Evolutionary conservation across 1,284 basidiomycete genomes (phyloP).

Genomic region (Phellopilus nigrolimitatus): DNA sequence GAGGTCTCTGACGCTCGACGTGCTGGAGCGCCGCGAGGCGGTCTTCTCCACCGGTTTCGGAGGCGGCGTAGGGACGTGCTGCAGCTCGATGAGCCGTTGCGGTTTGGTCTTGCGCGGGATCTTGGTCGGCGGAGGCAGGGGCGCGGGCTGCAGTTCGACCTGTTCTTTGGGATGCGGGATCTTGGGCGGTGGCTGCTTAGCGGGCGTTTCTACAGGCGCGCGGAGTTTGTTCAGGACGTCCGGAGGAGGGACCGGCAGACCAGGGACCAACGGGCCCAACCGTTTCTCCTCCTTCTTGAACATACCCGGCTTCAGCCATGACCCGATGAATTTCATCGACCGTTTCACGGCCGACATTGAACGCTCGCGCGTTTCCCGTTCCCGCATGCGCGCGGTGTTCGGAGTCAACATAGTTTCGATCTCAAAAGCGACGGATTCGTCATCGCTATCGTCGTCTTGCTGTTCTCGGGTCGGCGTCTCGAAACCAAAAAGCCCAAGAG

Average conservation of each 20-base stretch:
- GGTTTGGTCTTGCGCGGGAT: slow-evolving; percentile 36
- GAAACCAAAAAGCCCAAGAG: slow-evolving; percentile 10
- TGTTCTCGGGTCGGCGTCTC: slow-evolving; percentile 8
- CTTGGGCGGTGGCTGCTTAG: slow-evolving; percentile 41
- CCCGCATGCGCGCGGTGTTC: not conserved
- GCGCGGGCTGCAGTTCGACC: slow-evolving; percentile 53
- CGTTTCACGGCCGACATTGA: slow-evolving; percentile 17
- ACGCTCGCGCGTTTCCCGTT: not conserved
- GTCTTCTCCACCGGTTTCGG: slow-evolving; percentile 24
- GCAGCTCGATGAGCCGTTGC: slow-evolving; percentile 49
- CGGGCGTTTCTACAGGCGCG: slow-evolving; percentile 54
- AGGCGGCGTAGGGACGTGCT: slow-evolving; percentile 39
- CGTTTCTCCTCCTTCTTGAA: slow-evolving; percentile 11
- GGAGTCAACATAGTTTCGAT: slow-evolving; percentile 16
- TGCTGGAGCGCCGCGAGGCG: slow-evolving; percentile 48
- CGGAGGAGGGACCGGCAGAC: slow-evolving; percentile 50
- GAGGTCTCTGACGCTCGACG: slow-evolving; percentile 64
- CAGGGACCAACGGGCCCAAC: slow-evolving; percentile 27
- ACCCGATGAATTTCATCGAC: slow-evolving; percentile 17
- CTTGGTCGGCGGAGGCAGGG: slow-evolving; percentile 35
- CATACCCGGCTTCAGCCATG: slow-evolving; percentile 17
- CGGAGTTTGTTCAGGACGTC: slow-evolving; percentile 45
- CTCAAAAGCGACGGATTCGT: slow-evolving; percentile 13
- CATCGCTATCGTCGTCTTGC: slow-evolving; percentile 11
- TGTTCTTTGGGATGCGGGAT: slow-evolving; percentile 54